phyloP scores from a whole-genome alignment of 2,329 filamentous ascomycete genomes.

The Ilyonectria destructans region DNA sequence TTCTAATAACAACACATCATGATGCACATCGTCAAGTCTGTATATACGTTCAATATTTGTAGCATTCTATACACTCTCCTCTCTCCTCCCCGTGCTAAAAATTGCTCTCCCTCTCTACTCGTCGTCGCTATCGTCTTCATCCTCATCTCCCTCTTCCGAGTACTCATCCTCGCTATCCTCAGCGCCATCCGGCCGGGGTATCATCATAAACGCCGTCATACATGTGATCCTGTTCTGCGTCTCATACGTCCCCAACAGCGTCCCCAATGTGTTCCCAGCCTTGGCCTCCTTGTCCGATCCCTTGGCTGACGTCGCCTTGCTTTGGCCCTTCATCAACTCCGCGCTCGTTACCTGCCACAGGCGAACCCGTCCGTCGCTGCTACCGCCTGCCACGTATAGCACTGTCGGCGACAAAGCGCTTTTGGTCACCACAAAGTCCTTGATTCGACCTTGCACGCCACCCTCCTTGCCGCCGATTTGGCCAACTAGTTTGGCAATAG shows the following conservation, averaged over 20 bases:
- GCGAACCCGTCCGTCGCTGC: slow-evolving; percentile 89
- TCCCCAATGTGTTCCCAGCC: slow-evolving; percentile 66
- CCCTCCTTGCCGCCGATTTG: slow-evolving; percentile 83
- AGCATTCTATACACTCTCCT: neutral
- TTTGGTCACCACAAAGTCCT: slow-evolving; percentile 84
- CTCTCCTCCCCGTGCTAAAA: neutral
- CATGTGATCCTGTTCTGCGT: slow-evolving; percentile 94
- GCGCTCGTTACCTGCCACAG: slow-evolving; percentile 77
- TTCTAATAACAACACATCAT: neutral
- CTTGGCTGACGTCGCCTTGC: slow-evolving; percentile 50
- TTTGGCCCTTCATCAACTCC: slow-evolving; percentile 55
- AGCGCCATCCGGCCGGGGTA: slow-evolving; percentile 74
- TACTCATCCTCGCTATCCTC: slow-evolving; percentile 72
- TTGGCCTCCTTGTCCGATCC: slow-evolving; percentile 41
- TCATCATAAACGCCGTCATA: slow-evolving; percentile 88
- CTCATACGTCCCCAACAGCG: slow-evolving; percentile 83
- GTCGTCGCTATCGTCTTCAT: slow-evolving; percentile 57
- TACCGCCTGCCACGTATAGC: slow-evolving; percentile 78
- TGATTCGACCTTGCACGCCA: slow-evolving; percentile 82
- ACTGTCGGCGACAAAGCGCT: slow-evolving; percentile 57
- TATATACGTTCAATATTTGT: neutral
- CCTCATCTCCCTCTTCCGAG: slow-evolving; percentile 60
- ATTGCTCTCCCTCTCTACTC: slow-evolving; percentile 37
- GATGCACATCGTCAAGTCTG: neutral
- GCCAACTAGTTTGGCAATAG: slow-evolving; percentile 78